Evolutionary conservation across 176 grass and related monocot genomes (phyloP), one percentile per base, ranked within the genome.

Genomic region (Oryza australiensis): DNA sequence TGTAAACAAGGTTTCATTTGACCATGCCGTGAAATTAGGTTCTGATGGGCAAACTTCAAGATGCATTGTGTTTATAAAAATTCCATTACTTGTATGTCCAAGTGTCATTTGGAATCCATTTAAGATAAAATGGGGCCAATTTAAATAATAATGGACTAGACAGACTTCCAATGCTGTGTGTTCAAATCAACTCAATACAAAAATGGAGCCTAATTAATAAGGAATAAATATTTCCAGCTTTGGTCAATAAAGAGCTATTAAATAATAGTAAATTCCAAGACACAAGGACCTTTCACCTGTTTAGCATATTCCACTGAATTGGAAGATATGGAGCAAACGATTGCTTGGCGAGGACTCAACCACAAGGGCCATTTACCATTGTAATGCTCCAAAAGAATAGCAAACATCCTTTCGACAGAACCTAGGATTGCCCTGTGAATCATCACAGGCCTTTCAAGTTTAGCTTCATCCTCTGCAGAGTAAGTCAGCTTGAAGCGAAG

Each of bases 341-440:
- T 93, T 76, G 89, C 96, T 83, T 98, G 96, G 26, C 96, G 96
- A 83, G 96, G 96, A 87, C 96, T 98, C 38, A 98, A 76, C 96
- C 96, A 98, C 41, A 98, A 84, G 10, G 96, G 96, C 96, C 96
- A 98, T 84, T 98, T 98, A 82, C 96, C 96, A 76, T 95, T 98
- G 75, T 98, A 98, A 88, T 98, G 96, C 82, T 98, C 96, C 86
- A 98, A 89, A 74, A 98, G 93, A 83, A 98, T 95, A 18, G 96
- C 96, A 87, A 98, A 59, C 96, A 98, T 98, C 72, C 96, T 89
- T 89, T 98, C 96, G 65, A 98, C 96, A 70, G 96, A 98, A 29
- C 96, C 96, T 69, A 98, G 70, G 66, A 98, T 95, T 38, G 93
- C 93, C 41, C 96, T 93, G 85, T 95, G 96, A 84, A 98, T 88